These are phyloP conservation scores for Luzula sylvatica DNA, from an alignment of 176 grass and related monocot genomes.

Conservation along the genomic window DNA sequence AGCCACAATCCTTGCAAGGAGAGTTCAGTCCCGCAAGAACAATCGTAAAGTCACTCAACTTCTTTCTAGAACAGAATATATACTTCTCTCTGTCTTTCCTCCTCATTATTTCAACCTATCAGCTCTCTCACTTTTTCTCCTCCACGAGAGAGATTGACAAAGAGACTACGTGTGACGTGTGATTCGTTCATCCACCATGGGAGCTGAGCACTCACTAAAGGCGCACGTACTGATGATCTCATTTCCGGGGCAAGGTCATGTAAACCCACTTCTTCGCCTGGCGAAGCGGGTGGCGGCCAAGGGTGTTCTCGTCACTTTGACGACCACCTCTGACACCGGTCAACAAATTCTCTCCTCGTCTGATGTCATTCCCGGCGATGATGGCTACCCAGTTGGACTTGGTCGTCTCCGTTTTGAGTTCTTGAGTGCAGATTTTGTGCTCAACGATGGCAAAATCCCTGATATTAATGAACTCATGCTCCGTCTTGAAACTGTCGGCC, in stretches of 20 bases:
- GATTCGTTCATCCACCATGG: slow-evolving; percentile 2
- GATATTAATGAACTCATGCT: slow-evolving; percentile 21
- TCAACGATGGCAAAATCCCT: not conserved
- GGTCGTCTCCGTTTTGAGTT: slow-evolving; percentile 69
- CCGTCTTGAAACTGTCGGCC: slow-evolving; percentile 22
- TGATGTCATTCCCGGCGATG: not conserved
- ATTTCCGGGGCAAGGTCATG: slow-evolving; percentile 54
- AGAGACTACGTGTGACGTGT: not conserved
- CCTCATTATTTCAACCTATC: not conserved
- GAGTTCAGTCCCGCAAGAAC: no score
- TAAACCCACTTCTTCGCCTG: slow-evolving; percentile 65
- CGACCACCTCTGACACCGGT: slow-evolving; percentile 31
- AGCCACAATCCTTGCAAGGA: no score
- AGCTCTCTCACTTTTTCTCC: not conserved
- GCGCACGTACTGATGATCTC: slow-evolving; percentile 46
- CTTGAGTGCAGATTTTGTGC: slow-evolving; percentile 17
- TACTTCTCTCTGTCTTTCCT: not conserved
- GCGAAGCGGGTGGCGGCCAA: slow-evolving; percentile 60
- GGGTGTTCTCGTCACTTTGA: slow-evolving; percentile 54
- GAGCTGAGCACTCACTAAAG: not conserved
- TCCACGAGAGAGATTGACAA: not conserved
- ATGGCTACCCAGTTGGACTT: slow-evolving; percentile 24
- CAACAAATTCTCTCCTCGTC: slow-evolving; percentile 24
- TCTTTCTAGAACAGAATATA: no score
- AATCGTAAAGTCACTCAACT: no score